These are phyloP conservation scores for Paraphoma sp. DNA, from an alignment of 2,329 filamentous ascomycete genomes.

Conservation along the genomic window DNA sequence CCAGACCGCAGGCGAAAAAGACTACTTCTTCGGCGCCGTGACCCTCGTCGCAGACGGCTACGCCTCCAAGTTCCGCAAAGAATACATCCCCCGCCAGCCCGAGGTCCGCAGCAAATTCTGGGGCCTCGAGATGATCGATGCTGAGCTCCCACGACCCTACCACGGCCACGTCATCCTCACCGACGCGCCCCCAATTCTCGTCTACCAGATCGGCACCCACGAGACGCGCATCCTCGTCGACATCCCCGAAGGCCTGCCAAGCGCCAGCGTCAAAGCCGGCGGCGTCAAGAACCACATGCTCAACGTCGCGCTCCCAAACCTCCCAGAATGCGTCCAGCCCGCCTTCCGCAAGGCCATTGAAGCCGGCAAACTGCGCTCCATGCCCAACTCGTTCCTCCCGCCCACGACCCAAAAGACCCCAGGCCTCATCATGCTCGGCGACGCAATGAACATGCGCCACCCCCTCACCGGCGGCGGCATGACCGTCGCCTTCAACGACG, in stretches of 20 bases:
- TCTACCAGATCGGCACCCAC: slow-evolving; percentile 96
- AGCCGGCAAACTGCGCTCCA: slow-evolving; percentile 78
- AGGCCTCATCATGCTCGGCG: slow-evolving; percentile 83
- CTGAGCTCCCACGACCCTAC: slow-evolving; percentile 73
- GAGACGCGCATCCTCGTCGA: slow-evolving; percentile 92
- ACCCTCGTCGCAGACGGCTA: slow-evolving; percentile 95
- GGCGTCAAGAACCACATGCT: slow-evolving; percentile 85
- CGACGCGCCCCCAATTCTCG: slow-evolving; percentile 77
- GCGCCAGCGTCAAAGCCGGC: slow-evolving; percentile 74
- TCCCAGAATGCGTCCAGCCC: slow-evolving; percentile 75
- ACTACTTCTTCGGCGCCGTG: slow-evolving; percentile 84
- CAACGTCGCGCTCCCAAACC: slow-evolving; percentile 77
- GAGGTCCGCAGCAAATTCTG: slow-evolving; percentile 87
- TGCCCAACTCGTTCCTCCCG: slow-evolving; percentile 96
- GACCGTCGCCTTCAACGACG: slow-evolving; percentile 97
- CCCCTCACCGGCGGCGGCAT: slow-evolving; percentile 96
- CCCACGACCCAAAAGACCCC: slow-evolving; percentile 73
- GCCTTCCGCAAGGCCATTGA: slow-evolving; percentile 79
- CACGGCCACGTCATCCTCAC: slow-evolving; percentile 90
- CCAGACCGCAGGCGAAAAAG: slow-evolving; percentile 67
- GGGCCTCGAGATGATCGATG: slow-evolving; percentile 90
- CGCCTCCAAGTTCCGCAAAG: slow-evolving; percentile 86
- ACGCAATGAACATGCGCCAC: slow-evolving; percentile 99
- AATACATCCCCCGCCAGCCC: slow-evolving; percentile 71
- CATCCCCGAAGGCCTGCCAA: slow-evolving; percentile 77